A percentile compares a stretch with the other conserved stretches of the same genome.
These are phyloP conservation scores for Exophiala oligosperma DNA, from an alignment of 2,329 filamentous ascomycete genomes.

Conservation along the genomic window DNA sequence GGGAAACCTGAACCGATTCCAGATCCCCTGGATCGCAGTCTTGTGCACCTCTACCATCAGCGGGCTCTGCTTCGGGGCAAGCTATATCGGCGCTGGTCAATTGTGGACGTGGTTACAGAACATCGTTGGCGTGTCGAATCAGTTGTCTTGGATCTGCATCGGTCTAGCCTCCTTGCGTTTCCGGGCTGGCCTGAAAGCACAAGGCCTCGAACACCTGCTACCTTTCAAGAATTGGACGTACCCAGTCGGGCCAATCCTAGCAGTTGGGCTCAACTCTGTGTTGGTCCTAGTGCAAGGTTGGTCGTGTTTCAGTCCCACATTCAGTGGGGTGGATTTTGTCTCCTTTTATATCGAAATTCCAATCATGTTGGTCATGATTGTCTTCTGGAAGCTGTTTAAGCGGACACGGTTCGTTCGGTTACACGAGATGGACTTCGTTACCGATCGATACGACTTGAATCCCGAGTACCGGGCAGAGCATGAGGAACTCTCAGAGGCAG, in stretches of 20 bases:
- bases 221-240: slow-evolving; percentile 69
- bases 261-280: slow-evolving; percentile 58
- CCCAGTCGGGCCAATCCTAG: slow-evolving; percentile 60
- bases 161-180: slow-evolving; percentile 66
- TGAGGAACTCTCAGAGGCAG: slow-evolving; percentile 30
- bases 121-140: slow-evolving; percentile 67
- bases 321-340: slow-evolving; percentile 61
- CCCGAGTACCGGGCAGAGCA: slow-evolving; percentile 23
- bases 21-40: slow-evolving; percentile 56
- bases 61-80: slow-evolving; percentile 64
- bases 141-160: slow-evolving; percentile 64
- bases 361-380: slow-evolving; percentile 57
- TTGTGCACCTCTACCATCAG: slow-evolving; percentile 55
- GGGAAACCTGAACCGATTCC: slow-evolving; percentile 49
- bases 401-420: slow-evolving; percentile 46
- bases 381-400: slow-evolving; percentile 57
- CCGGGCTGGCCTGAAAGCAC: slow-evolving; percentile 56
- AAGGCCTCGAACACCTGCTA: slow-evolving; percentile 61
- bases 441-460: slow-evolving; percentile 32
- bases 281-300: slow-evolving; percentile 65
- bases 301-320: slow-evolving; percentile 59
- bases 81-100: slow-evolving; percentile 65
- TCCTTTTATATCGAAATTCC: slow-evolving; percentile 65
- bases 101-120: slow-evolving; percentile 69
- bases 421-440: slow-evolving; percentile 53